Percentiles rank a stretch among this genome's conserved stretches.
phyloP scores from a whole-genome alignment of 2,329 filamentous ascomycete genomes.

The Penicillium hesseltinei region DNA sequence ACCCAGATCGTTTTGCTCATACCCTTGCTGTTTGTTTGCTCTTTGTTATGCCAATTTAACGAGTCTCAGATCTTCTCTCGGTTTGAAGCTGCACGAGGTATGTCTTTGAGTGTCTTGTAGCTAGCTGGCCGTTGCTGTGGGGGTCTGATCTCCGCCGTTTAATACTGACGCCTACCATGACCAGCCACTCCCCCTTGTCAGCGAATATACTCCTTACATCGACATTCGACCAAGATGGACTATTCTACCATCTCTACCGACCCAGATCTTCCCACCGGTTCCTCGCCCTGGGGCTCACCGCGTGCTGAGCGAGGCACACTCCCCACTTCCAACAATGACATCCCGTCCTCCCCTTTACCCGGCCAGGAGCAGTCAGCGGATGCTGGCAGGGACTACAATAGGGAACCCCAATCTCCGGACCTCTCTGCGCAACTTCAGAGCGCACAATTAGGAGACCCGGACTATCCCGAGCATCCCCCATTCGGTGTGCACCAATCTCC shows the following conservation, averaged over 20 bases:
- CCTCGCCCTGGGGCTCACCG: constrained; percentile 65
- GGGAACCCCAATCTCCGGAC: constrained; percentile 42
- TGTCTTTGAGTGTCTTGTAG: constrained; percentile 8
- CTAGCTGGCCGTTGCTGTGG: constrained; percentile 21
- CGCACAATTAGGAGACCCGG: constrained; percentile 40
- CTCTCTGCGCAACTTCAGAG: constrained; percentile 44
- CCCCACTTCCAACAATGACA: constrained; percentile 36
- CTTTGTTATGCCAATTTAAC: constrained; percentile 10
- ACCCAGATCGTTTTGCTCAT: not conserved
- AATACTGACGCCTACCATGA: constrained; percentile 26
- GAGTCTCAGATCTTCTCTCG: not conserved
- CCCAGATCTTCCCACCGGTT: constrained; percentile 56
- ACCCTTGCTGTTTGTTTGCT: constrained; percentile 1
- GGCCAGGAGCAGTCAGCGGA: constrained; percentile 36
- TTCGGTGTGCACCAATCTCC: constrained; percentile 40
- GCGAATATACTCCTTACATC: constrained; percentile 20
- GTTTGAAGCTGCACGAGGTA: constrained; percentile 19
- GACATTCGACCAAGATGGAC: constrained; percentile 54
- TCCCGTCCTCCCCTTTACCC: constrained; percentile 44
- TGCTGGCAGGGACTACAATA: constrained; percentile 23
- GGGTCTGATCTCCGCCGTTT: constrained; percentile 19
- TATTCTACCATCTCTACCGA: constrained; percentile 61
- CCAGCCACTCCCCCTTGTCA: constrained; percentile 21
- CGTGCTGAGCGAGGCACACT: constrained; percentile 48
- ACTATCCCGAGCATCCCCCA: constrained; percentile 36